Conservation (phyloP, 148 eudicot species). For the Talinum fruticosum region DNA sequence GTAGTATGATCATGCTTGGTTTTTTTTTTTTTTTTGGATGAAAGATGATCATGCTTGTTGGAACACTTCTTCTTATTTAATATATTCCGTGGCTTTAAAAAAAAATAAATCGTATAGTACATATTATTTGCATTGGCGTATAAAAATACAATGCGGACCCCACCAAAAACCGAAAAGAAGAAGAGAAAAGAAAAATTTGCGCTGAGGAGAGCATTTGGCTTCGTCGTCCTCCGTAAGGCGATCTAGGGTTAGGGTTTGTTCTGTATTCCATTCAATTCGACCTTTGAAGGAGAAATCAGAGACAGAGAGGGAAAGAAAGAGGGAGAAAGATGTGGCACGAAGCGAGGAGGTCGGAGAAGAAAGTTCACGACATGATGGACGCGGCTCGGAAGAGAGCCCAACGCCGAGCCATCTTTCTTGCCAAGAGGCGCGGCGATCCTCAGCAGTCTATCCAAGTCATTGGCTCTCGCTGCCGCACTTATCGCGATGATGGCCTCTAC, state of each 20-base stretch:
- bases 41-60: too few species aligned
- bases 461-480: conserved; percentile 40
- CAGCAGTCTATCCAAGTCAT: conserved; percentile 54
- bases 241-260: conserved; percentile 35
- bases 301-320: background rate
- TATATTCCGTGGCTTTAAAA: too few species aligned
- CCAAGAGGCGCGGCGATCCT: conserved; percentile 94
- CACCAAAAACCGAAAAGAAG: background rate
- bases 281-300: background rate
- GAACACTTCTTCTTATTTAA: too few species aligned
- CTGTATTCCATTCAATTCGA: background rate
- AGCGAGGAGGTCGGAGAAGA: conserved; percentile 94
- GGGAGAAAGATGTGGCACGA: conserved; percentile 84
- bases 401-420: conserved; percentile 76
- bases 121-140: too few species aligned
- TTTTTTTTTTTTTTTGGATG: too few species aligned
- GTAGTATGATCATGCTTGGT: too few species aligned
- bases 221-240: background rate
- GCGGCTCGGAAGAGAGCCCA: conserved; percentile 92
- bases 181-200: background rate
- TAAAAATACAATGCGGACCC: too few species aligned
- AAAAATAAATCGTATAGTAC: too few species aligned
- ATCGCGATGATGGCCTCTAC: conserved; percentile 47
- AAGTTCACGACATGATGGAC: conserved; percentile 98
- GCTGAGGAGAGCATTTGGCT: background rate